A percentile compares a stretch with the other conserved stretches of the same genome.
Evolutionary conservation across 306 rosid species (phyloP).

Genomic region (Rubus idaeus): DNA sequence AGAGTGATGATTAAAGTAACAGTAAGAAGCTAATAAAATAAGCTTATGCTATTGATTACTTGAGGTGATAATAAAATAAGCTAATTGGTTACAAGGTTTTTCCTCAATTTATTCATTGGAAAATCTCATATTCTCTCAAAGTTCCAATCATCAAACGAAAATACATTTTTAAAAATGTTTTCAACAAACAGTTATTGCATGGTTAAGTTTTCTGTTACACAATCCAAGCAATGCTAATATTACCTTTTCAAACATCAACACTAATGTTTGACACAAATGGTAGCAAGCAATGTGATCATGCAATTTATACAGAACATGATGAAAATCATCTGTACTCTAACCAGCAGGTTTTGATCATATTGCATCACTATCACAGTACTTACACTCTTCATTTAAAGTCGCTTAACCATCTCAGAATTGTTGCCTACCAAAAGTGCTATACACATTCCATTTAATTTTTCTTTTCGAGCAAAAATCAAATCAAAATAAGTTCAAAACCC

Average conservation of each 20-base stretch:
- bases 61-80: background rate
- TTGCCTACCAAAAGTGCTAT: slow-evolving; percentile 5
- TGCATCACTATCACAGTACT: background rate
- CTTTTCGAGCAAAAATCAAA: background rate
- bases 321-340: background rate
- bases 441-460: background rate
- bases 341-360: background rate
- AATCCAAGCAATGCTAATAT: background rate
- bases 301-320: background rate
- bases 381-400: background rate
- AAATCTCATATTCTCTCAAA: background rate
- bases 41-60: background rate
- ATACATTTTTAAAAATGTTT: background rate
- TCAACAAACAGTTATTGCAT: background rate
- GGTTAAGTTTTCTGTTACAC: background rate
- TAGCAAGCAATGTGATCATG: background rate
- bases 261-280: background rate
- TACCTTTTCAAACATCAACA: background rate
- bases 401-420: background rate
- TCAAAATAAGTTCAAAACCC: background rate
- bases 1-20: slow-evolving; percentile 20
- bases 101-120: background rate
- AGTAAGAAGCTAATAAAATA: background rate
- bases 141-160: background rate
- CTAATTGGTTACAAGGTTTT: background rate